These are phyloP conservation scores for Phaeosphaeriaceae sp. DNA, from an alignment of 2,329 filamentous ascomycete species.

Conservation along the genomic window DNA sequence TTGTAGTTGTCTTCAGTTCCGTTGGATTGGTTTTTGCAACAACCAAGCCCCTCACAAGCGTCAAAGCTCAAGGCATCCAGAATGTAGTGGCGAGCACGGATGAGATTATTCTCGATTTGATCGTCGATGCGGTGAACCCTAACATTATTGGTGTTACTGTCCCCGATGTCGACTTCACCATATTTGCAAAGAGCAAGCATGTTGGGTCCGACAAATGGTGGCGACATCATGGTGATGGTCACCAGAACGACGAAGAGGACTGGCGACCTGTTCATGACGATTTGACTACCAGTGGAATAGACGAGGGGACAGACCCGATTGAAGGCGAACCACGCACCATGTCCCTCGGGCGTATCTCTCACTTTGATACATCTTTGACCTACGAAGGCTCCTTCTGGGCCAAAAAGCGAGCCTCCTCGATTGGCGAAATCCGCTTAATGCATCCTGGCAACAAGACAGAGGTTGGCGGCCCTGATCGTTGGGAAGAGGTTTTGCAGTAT, in stretches of 20 bases:
- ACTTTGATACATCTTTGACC: slow-evolving; percentile 84
- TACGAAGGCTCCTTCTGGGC: slow-evolving; percentile 93
- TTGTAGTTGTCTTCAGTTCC: slow-evolving; percentile 82
- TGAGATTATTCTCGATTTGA: slow-evolving; percentile 91
- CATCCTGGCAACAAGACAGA: slow-evolving; percentile 90
- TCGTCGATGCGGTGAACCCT: slow-evolving; percentile 87
- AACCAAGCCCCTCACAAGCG: slow-evolving; percentile 82
- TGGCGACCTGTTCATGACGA: slow-evolving; percentile 32
- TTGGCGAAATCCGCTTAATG: slow-evolving; percentile 81
- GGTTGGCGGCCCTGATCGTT: slow-evolving; percentile 79
- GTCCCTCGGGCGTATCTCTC: slow-evolving; percentile 85
- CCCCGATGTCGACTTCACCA: slow-evolving; percentile 84
- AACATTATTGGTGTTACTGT: slow-evolving; percentile 90
- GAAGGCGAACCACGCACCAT: slow-evolving; percentile 78
- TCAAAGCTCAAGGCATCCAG: slow-evolving; percentile 79
- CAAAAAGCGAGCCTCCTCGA: slow-evolving; percentile 72
- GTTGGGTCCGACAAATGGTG: slow-evolving; percentile 67
- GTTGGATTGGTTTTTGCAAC: slow-evolving; percentile 91
- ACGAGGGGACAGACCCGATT: slow-evolving; percentile 68
- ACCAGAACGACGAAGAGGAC: slow-evolving; percentile 30
- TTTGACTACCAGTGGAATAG: slow-evolving; percentile 37
- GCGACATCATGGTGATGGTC: slow-evolving; percentile 44
- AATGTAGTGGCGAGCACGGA: slow-evolving; percentile 94
- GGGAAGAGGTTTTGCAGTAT: slow-evolving; percentile 89
- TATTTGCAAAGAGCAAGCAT: slow-evolving; percentile 93